Evolutionary conservation across 139 green algal genomes (phyloP).

Genomic region (Tetraselmis striata): DNA sequence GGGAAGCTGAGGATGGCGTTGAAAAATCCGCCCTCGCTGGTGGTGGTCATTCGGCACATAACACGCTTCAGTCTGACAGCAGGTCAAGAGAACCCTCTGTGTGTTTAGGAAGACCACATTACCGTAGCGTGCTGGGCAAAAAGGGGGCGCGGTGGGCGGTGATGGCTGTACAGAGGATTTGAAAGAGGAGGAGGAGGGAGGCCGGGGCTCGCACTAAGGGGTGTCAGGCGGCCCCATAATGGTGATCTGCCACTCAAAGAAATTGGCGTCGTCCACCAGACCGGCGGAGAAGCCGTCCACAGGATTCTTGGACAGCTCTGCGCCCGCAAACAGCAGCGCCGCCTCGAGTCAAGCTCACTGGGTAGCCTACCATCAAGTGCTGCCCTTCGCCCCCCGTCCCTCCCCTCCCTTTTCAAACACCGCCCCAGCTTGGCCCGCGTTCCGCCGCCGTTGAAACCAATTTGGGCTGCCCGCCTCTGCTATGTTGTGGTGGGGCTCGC

Average conservation of each 20-base stretch:
- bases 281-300: constrained; percentile 98
- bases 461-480: not conserved
- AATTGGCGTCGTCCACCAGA: constrained; percentile 90
- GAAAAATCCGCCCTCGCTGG: constrained; percentile 98
- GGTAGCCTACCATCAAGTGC: not conserved
- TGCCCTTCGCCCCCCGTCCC: not conserved
- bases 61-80: not conserved
- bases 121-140: not conserved
- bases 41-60: too few relatives aligned
- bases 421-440: not conserved
- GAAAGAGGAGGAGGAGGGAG: too few relatives aligned
- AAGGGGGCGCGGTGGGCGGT: too few relatives aligned
- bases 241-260: constrained; percentile 97
- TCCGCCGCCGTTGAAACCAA: not conserved
- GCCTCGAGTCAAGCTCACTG: too few relatives aligned
- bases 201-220: too few relatives aligned
- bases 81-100: too few relatives aligned
- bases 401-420: not conserved
- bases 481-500: not conserved
- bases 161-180: too few relatives aligned
- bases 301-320: constrained; percentile 93
- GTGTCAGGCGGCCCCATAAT: constrained; percentile 98
- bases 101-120: not conserved
- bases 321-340: not conserved
- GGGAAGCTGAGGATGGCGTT: constrained; percentile 93